Conservation (phyloP, 2,329 filamentous ascomycete genomes). For the Aspergillus eucalypticola region DNA sequence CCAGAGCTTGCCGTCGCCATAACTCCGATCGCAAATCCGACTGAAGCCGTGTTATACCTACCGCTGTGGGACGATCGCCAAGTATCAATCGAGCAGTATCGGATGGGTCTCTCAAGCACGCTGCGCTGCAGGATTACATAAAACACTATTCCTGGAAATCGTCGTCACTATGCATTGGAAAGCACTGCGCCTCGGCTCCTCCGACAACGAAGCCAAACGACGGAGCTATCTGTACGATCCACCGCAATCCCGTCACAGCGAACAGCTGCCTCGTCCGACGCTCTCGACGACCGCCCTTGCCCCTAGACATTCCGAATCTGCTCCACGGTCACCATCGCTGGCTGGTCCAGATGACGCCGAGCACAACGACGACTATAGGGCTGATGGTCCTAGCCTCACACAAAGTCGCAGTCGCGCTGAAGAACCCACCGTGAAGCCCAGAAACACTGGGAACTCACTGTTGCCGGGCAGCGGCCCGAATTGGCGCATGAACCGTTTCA, state of each 20-base stretch:
- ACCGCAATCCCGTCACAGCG: constrained; percentile 35
- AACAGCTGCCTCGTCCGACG: constrained; percentile 38
- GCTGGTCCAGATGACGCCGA: constrained; percentile 21
- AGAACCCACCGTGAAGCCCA: constrained; percentile 18
- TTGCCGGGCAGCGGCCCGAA: constrained; percentile 26
- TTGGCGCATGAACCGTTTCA: constrained; percentile 54
- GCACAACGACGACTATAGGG: constrained; percentile 11
- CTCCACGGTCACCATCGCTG: constrained; percentile 28
- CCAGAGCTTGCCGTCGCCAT: constrained; percentile 3
- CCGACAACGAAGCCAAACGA: constrained; percentile 38
- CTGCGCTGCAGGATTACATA: constrained; percentile 23
- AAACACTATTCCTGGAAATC: constrained; percentile 19
- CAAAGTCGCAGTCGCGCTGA: constrained; percentile 20
- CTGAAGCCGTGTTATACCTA: background rate
- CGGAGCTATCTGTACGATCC: constrained; percentile 33
- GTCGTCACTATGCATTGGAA: constrained; percentile 43
- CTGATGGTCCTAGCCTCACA: constrained; percentile 11
- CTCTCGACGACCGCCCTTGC: constrained; percentile 30
- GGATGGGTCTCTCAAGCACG: constrained; percentile 22
- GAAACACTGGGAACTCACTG: constrained; percentile 17
- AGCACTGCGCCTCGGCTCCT: constrained; percentile 37
- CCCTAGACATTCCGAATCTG: constrained; percentile 39
- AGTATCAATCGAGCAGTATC: constrained; percentile 13
- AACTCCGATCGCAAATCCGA: constrained; percentile 6
- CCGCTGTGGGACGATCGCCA: background rate